These are phyloP conservation scores for Cicer cuneatum DNA, from an alignment of 306 rosid genomes.

Conservation along the genomic window DNA sequence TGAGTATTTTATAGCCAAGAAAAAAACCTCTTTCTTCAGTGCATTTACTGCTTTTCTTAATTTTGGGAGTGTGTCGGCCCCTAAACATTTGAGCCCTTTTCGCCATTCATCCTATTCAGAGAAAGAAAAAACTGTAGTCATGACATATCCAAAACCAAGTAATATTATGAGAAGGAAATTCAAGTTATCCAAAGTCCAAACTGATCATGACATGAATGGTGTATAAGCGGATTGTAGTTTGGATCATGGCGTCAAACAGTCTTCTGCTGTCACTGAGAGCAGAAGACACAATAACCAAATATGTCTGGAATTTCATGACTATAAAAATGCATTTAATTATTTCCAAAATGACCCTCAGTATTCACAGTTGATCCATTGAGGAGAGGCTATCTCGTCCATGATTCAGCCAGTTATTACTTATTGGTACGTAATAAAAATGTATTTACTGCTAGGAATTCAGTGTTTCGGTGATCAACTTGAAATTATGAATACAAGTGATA, in stretches of 20 bases:
- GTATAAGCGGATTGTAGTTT: constrained; percentile 22
- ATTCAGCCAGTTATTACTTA: background rate
- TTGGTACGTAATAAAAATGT: background rate
- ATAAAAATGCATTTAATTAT: background rate
- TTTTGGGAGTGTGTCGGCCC: constrained; percentile 54
- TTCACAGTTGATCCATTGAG: background rate
- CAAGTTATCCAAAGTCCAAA: constrained; percentile 35
- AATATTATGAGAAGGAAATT: constrained; percentile 17
- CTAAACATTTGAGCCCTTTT: constrained; percentile 62
- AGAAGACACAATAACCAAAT: background rate
- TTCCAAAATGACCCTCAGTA: constrained; percentile 23
- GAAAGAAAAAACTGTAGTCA: constrained; percentile 23
- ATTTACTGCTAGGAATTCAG: constrained; percentile 17
- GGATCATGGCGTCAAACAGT: constrained; percentile 15
- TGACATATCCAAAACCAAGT: constrained; percentile 25
- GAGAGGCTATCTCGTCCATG: constrained; percentile 1
- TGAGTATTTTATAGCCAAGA: constrained; percentile 15
- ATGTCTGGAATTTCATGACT: constrained; percentile 6
- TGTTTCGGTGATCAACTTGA: background rate
- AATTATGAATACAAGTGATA: constrained; percentile 20
- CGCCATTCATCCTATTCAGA: constrained; percentile 74
- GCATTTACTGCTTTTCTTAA: constrained; percentile 57
- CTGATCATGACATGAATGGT: constrained; percentile 12
- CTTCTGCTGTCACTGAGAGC: background rate
- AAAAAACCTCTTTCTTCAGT: constrained; percentile 65